These are phyloP conservation scores for Scutellaria minor DNA, from an alignment of 257 asterid species.

Conservation along the genomic window DNA sequence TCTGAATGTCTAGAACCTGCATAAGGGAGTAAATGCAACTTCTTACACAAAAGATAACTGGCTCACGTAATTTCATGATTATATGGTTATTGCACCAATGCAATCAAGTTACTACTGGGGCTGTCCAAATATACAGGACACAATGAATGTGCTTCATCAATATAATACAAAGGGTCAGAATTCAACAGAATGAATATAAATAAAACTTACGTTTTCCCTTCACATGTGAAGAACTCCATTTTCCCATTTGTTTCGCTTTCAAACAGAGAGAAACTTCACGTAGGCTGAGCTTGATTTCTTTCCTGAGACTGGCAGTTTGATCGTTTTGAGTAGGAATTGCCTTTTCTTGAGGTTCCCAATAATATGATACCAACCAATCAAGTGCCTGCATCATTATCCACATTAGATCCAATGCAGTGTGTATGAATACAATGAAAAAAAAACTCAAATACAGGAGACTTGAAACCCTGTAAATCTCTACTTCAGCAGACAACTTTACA, in stretches of 20 bases:
- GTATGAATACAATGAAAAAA: background rate
- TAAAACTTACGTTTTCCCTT: slow-evolving; percentile 66
- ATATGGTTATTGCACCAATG: background rate
- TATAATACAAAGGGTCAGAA: slow-evolving; percentile 10
- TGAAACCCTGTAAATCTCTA: background rate
- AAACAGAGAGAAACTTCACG: slow-evolving; percentile 61
- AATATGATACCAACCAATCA: slow-evolving; percentile 83
- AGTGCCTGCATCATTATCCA: slow-evolving; percentile 64
- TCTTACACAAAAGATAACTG: slow-evolving; percentile 5
- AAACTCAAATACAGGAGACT: background rate
- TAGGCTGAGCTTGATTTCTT: slow-evolving; percentile 63
- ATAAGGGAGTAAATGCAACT: slow-evolving; percentile 22
- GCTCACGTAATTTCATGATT: background rate
- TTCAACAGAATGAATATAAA: background rate
- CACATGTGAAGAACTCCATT: slow-evolving; percentile 44
- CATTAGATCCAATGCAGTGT: slow-evolving; percentile 21
- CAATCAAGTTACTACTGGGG: background rate
- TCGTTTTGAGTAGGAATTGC: slow-evolving; percentile 55
- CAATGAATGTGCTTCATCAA: background rate
- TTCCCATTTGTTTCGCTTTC: slow-evolving; percentile 48
- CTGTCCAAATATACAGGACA: background rate
- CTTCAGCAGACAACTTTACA: slow-evolving; percentile 7
- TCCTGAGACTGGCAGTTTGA: slow-evolving; percentile 48
- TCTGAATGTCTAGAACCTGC: slow-evolving; percentile 57
- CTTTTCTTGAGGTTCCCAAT: slow-evolving; percentile 87